These are phyloP conservation scores for Graphilbum fragrans DNA, from an alignment of 2,329 filamentous ascomycete genomes.

Conservation along the genomic window DNA sequence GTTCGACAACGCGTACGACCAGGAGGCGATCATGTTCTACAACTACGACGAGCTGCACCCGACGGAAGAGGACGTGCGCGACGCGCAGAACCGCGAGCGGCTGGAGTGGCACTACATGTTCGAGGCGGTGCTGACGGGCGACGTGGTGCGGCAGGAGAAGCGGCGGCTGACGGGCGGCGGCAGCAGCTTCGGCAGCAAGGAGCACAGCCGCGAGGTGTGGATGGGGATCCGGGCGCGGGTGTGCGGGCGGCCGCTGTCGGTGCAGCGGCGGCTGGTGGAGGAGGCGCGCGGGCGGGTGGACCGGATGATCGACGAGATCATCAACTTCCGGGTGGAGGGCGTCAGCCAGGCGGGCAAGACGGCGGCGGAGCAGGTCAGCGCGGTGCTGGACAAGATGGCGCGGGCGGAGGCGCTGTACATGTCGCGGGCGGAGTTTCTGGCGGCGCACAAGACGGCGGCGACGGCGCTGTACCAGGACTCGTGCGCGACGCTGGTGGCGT, in stretches of 20 bases:
- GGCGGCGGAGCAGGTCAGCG: conserved; percentile 76
- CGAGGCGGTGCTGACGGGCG: conserved; percentile 85
- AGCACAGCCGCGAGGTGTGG: conserved; percentile 63
- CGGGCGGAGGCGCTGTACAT: conserved; percentile 79
- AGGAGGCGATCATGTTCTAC: conserved; percentile 87
- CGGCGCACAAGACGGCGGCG: conserved; percentile 62
- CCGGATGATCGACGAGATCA: conserved; percentile 71
- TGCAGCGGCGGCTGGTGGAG: conserved; percentile 80
- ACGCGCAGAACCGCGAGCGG: conserved; percentile 77
- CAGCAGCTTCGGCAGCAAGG: conserved; percentile 45
- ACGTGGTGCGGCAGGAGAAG: conserved; percentile 97
- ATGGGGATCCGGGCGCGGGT: conserved; percentile 72
- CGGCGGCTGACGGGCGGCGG: conserved; percentile 77
- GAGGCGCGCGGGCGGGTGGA: conserved; percentile 67
- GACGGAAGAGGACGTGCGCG: conserved; percentile 77
- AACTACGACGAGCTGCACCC: conserved; percentile 82
- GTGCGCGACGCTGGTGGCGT: conserved; percentile 80
- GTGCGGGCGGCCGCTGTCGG: conserved; percentile 70
- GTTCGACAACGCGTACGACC: conserved; percentile 78
- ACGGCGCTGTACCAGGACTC: conserved; percentile 70
- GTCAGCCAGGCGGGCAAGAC: conserved; percentile 85
- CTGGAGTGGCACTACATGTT: conserved; percentile 98
- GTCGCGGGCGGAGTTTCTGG: conserved; percentile 61
- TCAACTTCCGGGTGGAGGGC: conserved; percentile 87
- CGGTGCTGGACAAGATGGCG: conserved; percentile 83